Base-by-base conservation (phyloP, 2,329 filamentous ascomycete genomes). In the Ascosphaera aggregata region DNA sequence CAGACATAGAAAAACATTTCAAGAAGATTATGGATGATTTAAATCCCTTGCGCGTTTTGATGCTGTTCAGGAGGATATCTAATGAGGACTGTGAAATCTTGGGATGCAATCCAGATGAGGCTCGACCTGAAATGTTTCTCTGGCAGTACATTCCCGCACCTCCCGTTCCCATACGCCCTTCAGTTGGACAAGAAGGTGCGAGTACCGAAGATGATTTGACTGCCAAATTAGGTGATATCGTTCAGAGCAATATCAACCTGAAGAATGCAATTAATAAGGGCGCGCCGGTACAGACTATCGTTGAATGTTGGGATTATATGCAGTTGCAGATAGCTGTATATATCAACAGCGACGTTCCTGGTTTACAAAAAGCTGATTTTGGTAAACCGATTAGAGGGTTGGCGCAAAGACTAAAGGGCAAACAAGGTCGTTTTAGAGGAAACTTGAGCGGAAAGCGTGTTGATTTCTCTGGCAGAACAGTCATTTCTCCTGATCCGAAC, bases 381-480 rank as follows among this genome's bases (percentile, higher is more conserved):
- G 80, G 82, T 42, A 94, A 92, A 55, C 71, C 80, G 1, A 91
- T 89, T 49, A 73, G 89, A 48, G 89, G 89, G 15, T 91, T 98
- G 22, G 66, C 95, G 52, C 91, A 98, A 54, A 98, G 98, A 66
- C 68, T 99, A 56, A 99, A 99, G 73, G 91, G 91, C 45, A 99
- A 99, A 62, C 89, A 99, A 55, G 89, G 89, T 48, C 84, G 89
- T 67, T 73, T 99, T 18, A 78, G 89, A 63, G 89, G 91, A 54
- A 99, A 98, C 60, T 66, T 98, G 67, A 98, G 98, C 91, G 89
- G 89, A 46, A 99, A 98, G 63, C 84, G 85, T 73, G 89, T 98
- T 43, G 89, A 99, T 56, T 98, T 98, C 54, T 98, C 91, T 0
- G 91, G 91, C 30, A 89, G 89, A 76, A 99, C 91, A 22, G 89